Conservation (phyloP, 208 protist genomes). For the Strigomonas culicis region DNA sequence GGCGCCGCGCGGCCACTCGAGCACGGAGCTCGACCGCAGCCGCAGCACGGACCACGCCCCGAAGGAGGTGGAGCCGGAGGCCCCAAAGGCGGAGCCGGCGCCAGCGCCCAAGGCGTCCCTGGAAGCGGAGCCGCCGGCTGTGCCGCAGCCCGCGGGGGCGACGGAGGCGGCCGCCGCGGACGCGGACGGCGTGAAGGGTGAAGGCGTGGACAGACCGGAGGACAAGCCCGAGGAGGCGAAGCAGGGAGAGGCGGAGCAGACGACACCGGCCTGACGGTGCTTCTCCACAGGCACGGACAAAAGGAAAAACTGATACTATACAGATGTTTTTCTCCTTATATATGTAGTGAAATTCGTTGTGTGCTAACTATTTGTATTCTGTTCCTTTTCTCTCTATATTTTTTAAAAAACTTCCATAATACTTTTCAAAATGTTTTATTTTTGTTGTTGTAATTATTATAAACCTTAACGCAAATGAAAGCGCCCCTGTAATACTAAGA, state of each 20-base stretch:
- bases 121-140: too few species aligned
- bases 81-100: background rate
- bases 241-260: background rate
- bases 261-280: too few species aligned
- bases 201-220: background rate
- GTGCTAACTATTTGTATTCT: background rate
- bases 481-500: too few species aligned
- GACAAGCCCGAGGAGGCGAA: background rate
- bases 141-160: background rate
- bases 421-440: background rate
- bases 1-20: background rate
- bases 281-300: background rate
- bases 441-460: background rate
- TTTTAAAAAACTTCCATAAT: background rate
- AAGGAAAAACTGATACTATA: background rate
- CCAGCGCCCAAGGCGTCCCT: background rate
- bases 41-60: background rate
- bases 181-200: background rate
- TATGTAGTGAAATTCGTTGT: background rate
- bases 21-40: background rate
- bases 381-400: background rate
- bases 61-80: background rate
- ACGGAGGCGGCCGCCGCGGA: conserved; percentile 9
- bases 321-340: background rate
- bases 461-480: too few species aligned